A percentile compares a stretch with the other conserved stretches of the same genome.
phyloP scores from a whole-genome alignment of 2,329 filamentous ascomycete genomes.

The Alternaria solani region DNA sequence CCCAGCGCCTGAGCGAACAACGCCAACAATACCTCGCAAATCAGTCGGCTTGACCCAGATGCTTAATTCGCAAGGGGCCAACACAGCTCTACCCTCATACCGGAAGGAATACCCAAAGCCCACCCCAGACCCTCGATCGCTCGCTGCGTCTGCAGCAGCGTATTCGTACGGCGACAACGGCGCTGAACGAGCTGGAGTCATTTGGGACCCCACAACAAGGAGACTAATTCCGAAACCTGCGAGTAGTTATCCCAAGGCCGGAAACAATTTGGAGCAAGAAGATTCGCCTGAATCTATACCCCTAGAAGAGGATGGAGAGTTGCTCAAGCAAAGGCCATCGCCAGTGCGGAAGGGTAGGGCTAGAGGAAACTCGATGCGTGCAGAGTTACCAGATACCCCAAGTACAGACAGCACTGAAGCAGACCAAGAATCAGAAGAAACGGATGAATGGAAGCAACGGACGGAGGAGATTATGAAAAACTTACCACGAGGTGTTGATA shows the following conservation, averaged over 20 bases:
- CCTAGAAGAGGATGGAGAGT: slow-evolving; percentile 30
- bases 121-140: slow-evolving; percentile 27
- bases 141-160: slow-evolving; percentile 44
- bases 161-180: slow-evolving; percentile 40
- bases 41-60: slow-evolving; percentile 22
- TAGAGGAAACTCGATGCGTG: slow-evolving; percentile 41
- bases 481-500: slow-evolving; percentile 82
- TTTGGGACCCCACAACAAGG: slow-evolving; percentile 22
- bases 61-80: slow-evolving; percentile 14
- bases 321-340: slow-evolving; percentile 28
- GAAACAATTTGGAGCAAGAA: slow-evolving; percentile 29
- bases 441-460: slow-evolving; percentile 48
- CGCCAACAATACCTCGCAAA: slow-evolving; percentile 34
- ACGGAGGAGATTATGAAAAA: slow-evolving; percentile 69
- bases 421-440: slow-evolving; percentile 35
- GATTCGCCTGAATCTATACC: slow-evolving; percentile 29
- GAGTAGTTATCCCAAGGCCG: slow-evolving; percentile 27
- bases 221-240: slow-evolving; percentile 19
- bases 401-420: slow-evolving; percentile 39
- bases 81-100: slow-evolving; percentile 51
- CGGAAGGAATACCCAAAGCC: slow-evolving; percentile 59
- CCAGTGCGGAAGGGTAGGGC: slow-evolving; percentile 39
- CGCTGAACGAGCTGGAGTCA: slow-evolving; percentile 23
- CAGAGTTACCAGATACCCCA: slow-evolving; percentile 43
- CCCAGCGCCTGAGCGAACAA: slow-evolving; percentile 15